phyloP scores from a whole-genome alignment of 768 basidiomycete genomes.

The Lactifluus pinguis region DNA sequence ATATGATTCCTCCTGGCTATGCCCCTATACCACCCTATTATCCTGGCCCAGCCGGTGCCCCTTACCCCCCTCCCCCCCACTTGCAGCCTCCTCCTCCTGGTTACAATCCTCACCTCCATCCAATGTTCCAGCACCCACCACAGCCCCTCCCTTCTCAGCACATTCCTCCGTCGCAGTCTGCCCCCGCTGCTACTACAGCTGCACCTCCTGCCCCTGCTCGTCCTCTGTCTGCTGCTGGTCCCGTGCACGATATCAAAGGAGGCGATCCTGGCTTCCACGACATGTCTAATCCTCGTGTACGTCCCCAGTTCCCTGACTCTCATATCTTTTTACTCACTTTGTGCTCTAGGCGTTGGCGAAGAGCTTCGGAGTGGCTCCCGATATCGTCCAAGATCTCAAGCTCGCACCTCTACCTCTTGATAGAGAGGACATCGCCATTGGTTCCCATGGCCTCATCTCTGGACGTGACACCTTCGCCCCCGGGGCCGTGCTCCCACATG shows the following conservation, averaged over 20 bases:
- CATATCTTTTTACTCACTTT: slow-evolving; percentile 9
- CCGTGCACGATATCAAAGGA: slow-evolving; percentile 45
- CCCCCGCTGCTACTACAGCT: neutral
- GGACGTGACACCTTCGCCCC: slow-evolving; percentile 55
- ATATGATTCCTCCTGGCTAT: slow-evolving; percentile 38
- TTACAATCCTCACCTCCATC: slow-evolving; percentile 53
- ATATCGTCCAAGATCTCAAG: slow-evolving; percentile 57
- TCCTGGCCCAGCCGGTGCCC: slow-evolving; percentile 29
- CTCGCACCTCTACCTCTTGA: slow-evolving; percentile 40
- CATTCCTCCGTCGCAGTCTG: slow-evolving; percentile 30
- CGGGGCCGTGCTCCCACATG: slow-evolving; percentile 49
- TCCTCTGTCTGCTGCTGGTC: slow-evolving; percentile 22
- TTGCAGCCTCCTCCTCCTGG: slow-evolving; percentile 31
- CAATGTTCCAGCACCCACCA: slow-evolving; percentile 46
- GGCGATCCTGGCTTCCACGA: slow-evolving; percentile 75
- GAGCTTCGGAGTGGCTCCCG: slow-evolving; percentile 67
- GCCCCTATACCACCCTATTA: slow-evolving; percentile 39
- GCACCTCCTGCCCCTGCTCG: slow-evolving; percentile 19
- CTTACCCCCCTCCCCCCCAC: slow-evolving; percentile 36
- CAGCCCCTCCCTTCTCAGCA: slow-evolving; percentile 31
- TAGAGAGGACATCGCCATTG: slow-evolving; percentile 71
- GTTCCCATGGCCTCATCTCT: slow-evolving; percentile 58
- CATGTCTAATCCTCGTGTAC: slow-evolving; percentile 59
- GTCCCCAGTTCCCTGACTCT: neutral
- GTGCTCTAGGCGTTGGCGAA: slow-evolving; percentile 53